Percentiles rank a stretch among this genome's conserved stretches.
phyloP scores from a whole-genome alignment of 148 eudicot species.

The Rhododendron simsii region DNA sequence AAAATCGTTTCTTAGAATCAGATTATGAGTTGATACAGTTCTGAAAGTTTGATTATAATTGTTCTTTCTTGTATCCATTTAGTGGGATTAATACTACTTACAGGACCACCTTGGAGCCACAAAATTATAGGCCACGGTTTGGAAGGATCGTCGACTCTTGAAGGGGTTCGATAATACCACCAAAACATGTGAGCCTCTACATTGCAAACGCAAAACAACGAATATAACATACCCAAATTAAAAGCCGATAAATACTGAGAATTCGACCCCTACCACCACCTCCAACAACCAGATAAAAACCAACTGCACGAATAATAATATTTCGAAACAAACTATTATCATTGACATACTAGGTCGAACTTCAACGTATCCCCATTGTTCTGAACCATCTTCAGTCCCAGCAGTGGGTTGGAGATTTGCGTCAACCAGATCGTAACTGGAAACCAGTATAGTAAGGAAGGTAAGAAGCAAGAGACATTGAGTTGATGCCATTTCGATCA shows the following conservation, averaged over 20 bases:
- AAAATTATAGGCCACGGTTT: conserved; percentile 18
- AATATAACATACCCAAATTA: not conserved
- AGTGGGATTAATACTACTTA: not conserved
- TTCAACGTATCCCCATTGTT: conserved; percentile 20
- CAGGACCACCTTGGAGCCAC: conserved; percentile 24
- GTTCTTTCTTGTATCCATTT: not conserved
- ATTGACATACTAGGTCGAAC: conserved; percentile 11
- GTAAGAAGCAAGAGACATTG: not conserved
- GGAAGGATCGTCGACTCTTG: conserved; percentile 13
- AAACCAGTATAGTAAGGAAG: not conserved
- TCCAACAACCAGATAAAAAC: not conserved
- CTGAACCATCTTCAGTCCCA: conserved; percentile 10
- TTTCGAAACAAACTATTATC: not conserved
- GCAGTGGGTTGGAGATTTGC: not conserved
- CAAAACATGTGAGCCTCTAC: conserved; percentile 18
- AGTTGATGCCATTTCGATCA: not conserved
- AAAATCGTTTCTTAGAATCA: not conserved
- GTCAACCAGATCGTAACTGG: not conserved
- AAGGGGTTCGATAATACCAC: conserved; percentile 16
- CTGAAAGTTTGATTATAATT: not conserved
- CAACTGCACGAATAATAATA: not conserved
- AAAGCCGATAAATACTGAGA: not conserved
- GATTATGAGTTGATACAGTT: not conserved
- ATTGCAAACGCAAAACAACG: not conserved
- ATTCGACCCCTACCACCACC: not conserved